Conservation (phyloP, 2,329 filamentous ascomycete genomes). For the Fusarium praegraminearum region DNA sequence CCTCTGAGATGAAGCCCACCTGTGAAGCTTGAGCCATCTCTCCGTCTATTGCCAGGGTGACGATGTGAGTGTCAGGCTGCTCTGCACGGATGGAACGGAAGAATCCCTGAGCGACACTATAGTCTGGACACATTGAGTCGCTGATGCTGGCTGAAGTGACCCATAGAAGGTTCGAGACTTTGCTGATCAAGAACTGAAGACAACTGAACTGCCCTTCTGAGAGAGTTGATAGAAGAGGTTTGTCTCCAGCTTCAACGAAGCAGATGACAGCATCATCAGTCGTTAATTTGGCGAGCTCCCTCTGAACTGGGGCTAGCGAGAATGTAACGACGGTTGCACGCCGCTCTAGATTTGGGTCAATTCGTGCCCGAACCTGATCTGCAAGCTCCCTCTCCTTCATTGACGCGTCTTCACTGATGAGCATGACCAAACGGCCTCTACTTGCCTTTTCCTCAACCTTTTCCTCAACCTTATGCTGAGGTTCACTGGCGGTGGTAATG, state of each 20-base stretch:
- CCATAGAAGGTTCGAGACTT: not conserved
- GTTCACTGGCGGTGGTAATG: not conserved
- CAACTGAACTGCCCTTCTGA: not conserved
- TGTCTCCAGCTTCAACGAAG: not conserved
- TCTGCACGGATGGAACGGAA: slow-evolving; percentile 4
- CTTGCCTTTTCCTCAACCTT: too few relatives aligned
- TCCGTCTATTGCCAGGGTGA: not conserved
- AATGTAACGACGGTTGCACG: accelerated
- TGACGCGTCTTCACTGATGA: not conserved
- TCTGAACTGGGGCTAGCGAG: accelerated
- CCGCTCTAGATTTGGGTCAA: accelerated
- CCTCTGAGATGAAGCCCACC: not conserved
- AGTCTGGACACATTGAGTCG: not conserved
- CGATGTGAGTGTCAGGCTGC: not conserved
- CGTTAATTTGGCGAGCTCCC: accelerated
- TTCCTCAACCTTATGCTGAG: too few relatives aligned
- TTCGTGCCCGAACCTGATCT: accelerated
- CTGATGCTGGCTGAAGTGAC: not conserved
- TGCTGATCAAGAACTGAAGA: not conserved
- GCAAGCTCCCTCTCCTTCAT: not conserved
- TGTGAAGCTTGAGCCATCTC: accelerated
- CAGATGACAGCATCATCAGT: not conserved
- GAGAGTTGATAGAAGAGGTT: not conserved
- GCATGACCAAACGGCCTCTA: not conserved
- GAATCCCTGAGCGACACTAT: not conserved